Percentiles rank a stretch among this genome's conserved stretches.
Conservation (phyloP, 2,329 filamentous ascomycete species). For the Claviceps paspali region DNA sequence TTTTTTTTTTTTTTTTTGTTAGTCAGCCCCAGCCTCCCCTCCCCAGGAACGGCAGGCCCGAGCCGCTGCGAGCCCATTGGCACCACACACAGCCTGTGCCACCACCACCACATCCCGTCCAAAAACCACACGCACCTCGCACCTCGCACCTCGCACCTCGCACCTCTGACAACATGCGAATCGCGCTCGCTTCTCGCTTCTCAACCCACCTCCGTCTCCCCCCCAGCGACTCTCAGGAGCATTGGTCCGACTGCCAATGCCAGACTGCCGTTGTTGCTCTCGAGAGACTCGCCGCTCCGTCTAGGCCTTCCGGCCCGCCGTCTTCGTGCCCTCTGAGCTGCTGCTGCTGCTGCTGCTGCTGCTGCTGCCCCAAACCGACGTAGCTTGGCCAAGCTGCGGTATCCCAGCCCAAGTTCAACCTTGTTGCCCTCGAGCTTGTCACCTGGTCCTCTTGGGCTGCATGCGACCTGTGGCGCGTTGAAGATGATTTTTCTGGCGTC, state of each 20-base stretch:
- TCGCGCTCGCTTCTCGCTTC: neutral
- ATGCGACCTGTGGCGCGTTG: constrained; percentile 14
- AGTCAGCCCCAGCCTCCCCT: neutral
- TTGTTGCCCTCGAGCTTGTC: neutral
- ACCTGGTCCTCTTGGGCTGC: neutral
- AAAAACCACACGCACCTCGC: neutral
- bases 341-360: too few relatives aligned
- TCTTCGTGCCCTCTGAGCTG: neutral
- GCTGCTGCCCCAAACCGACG: neutral
- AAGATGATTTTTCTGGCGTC: constrained; percentile 15
- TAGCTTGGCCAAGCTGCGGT: neutral
- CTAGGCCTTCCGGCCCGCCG: neutral
- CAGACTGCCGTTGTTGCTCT: neutral
- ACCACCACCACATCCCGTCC: neutral
- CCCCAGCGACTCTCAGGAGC: constrained; percentile 4
- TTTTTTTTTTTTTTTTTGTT: too few relatives aligned
- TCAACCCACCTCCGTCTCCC: constrained; percentile 1
- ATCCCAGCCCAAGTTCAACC: neutral
- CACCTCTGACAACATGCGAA: neutral
- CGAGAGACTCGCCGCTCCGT: neutral
- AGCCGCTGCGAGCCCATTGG: neutral
- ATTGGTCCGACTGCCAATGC: constrained; percentile 4
- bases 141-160: too few relatives aligned
- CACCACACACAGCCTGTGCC: neutral
- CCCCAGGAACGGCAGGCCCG: neutral